Evolutionary conservation across 2,329 filamentous ascomycete genomes (phyloP).

Genomic region (Cladorrhinum sp.): DNA sequence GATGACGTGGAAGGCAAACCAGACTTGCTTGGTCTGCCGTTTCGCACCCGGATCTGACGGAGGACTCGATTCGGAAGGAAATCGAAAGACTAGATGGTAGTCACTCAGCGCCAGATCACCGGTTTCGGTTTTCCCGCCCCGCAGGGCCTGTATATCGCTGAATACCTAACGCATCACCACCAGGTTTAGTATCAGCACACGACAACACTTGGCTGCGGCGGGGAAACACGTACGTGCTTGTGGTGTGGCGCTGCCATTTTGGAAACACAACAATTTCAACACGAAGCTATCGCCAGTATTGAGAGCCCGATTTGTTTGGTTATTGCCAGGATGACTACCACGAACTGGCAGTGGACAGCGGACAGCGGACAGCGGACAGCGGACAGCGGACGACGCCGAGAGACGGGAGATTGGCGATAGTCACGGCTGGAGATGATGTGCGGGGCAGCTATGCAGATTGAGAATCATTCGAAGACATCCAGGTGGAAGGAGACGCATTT

Average conservation of each 20-base stretch:
- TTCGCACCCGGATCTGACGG: slow-evolving; percentile 21
- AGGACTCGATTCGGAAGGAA: slow-evolving; percentile 35
- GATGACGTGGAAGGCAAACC: slow-evolving; percentile 95
- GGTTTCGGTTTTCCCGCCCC: slow-evolving; percentile 28
- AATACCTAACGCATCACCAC: slow-evolving; percentile 21
- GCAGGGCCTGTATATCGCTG: slow-evolving; percentile 27
- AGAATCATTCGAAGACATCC: slow-evolving; percentile 3
- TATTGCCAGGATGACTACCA: background rate
- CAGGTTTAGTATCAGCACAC: slow-evolving; percentile 13
- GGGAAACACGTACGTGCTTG: slow-evolving; percentile 25
- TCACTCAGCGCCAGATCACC: slow-evolving; percentile 29
- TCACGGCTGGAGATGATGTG: slow-evolving; percentile 5
- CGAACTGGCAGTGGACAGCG: background rate
- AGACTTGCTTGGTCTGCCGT: slow-evolving; percentile 60
- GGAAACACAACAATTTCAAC: background rate
- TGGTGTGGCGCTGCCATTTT: slow-evolving; percentile 27
- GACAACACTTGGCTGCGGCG: background rate
- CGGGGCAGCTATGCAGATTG: slow-evolving; percentile 5
- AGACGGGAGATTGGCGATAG: slow-evolving; percentile 4
- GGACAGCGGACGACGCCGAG: background rate
- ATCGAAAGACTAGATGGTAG: slow-evolving; percentile 55
- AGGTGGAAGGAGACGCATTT: background rate
- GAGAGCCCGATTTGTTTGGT: background rate
- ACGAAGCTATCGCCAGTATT: background rate
- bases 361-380: too few relatives aligned